Percentiles rank a stretch among this genome's conserved stretches.
Evolutionary conservation across 345 rosid genomes (phyloP).

Genomic region (Moricandia arvensis): DNA sequence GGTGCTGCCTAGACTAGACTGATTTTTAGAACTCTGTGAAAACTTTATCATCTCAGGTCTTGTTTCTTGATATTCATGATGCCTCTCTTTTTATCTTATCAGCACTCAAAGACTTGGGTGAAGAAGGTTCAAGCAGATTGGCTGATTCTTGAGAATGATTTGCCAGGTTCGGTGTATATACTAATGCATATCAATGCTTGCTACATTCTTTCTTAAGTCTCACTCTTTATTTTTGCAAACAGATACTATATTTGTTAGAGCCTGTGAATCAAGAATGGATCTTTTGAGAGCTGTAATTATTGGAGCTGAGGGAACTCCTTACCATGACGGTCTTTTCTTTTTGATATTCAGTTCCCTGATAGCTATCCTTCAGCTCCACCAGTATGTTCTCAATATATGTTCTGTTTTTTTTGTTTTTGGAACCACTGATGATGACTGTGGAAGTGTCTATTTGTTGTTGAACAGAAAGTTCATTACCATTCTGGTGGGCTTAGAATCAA

Average conservation of each 20-base stretch:
- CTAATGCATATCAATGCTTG: slow-evolving; percentile 8
- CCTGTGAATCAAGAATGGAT: slow-evolving; percentile 89
- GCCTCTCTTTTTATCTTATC: slow-evolving; percentile 20
- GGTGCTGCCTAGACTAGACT: background rate
- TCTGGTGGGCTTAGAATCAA: slow-evolving; percentile 84
- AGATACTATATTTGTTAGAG: slow-evolving; percentile 87
- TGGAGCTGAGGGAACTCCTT: slow-evolving; percentile 97
- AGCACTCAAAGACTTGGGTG: slow-evolving; percentile 70
- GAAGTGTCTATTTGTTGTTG: slow-evolving; percentile 15
- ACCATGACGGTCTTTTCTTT: slow-evolving; percentile 94
- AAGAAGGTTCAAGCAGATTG: slow-evolving; percentile 88
- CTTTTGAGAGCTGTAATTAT: slow-evolving; percentile 84
- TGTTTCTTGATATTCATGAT: background rate
- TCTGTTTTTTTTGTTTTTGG: background rate
- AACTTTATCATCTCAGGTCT: background rate
- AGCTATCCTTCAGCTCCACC: slow-evolving; percentile 76
- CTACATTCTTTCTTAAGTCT: background rate
- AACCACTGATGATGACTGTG: background rate
- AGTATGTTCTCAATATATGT: slow-evolving; percentile 45
- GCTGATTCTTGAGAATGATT: slow-evolving; percentile 81
- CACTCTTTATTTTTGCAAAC: slow-evolving; percentile 17
- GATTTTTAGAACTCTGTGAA: background rate
- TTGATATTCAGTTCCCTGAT: slow-evolving; percentile 80
- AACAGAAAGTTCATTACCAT: slow-evolving; percentile 73
- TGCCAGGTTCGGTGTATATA: slow-evolving; percentile 59